Percentiles rank a stretch among this genome's conserved stretches.
Conservation (phyloP, 192 early-diverging fungal genomes). For the Coemansia sp. region DNA sequence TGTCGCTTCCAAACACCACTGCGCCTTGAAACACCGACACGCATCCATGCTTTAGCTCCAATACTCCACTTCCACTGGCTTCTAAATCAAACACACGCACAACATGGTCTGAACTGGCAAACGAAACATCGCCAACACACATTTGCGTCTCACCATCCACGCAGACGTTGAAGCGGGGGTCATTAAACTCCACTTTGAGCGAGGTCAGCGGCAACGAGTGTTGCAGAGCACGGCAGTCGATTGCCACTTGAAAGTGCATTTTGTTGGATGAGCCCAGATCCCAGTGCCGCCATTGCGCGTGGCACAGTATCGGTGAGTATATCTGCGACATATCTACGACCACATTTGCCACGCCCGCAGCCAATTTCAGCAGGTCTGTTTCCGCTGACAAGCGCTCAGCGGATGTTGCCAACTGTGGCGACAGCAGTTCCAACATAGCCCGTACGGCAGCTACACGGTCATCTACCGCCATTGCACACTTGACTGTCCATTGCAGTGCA, state of each 20-base stretch:
- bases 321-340: conserved; percentile 36
- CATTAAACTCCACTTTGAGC: conserved; percentile 28
- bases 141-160: background rate
- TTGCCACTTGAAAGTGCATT: conserved; percentile 33
- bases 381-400: conserved; percentile 1
- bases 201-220: conserved; percentile 14
- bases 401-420: conserved; percentile 9
- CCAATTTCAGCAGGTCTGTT: background rate
- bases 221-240: conserved; percentile 24
- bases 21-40: conserved; percentile 22
- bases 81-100: conserved; percentile 6
- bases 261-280: background rate
- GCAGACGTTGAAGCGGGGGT: conserved; percentile 9
- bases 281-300: conserved; percentile 50
- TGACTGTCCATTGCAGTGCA: conserved; percentile 23
- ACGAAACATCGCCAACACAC: background rate
- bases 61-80: background rate
- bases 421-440: conserved; percentile 31
- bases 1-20: background rate
- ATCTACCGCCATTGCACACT: conserved; percentile 6
- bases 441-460: background rate
- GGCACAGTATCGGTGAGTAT: conserved; percentile 40
- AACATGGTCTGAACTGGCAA: background rate
- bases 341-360: background rate
- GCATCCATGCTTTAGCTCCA: conserved; percentile 14